These are phyloP conservation scores for Amauroascus niger DNA, from an alignment of 2,329 filamentous ascomycete genomes.

Conservation along the genomic window DNA sequence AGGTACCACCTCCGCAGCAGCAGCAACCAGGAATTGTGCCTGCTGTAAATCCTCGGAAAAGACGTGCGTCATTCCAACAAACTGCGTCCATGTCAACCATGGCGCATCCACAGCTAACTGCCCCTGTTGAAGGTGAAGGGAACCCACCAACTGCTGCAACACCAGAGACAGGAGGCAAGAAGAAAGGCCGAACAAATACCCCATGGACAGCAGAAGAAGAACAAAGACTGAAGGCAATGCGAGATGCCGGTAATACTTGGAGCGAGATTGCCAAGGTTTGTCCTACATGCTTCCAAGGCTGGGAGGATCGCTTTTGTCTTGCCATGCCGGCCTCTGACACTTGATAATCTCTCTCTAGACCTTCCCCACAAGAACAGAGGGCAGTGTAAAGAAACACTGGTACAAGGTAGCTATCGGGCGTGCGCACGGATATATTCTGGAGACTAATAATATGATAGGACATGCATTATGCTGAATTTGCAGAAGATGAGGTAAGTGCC, in stretches of 20 bases:
- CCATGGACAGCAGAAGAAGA: conserved; percentile 96
- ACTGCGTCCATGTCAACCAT: conserved; percentile 31
- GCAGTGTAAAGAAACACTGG: conserved; percentile 99
- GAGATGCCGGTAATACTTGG: conserved; percentile 89
- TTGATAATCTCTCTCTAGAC: conserved; percentile 46
- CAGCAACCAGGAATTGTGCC: conserved; percentile 20
- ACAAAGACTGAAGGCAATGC: conserved; percentile 82
- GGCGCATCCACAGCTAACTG: conserved; percentile 26
- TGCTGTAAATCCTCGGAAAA: conserved; percentile 37
- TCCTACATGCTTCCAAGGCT: neutral
- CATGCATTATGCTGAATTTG: conserved; percentile 99
- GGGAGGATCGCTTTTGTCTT: neutral
- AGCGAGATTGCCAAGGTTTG: conserved; percentile 92
- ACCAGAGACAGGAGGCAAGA: conserved; percentile 48
- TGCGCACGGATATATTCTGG: neutral
- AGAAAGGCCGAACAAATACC: conserved; percentile 97
- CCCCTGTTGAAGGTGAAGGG: conserved; percentile 24
- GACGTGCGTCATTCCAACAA: conserved; percentile 34
- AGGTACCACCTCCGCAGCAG: conserved; percentile 20
- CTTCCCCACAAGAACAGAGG: conserved; percentile 87
- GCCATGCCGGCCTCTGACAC: conserved; percentile 13
- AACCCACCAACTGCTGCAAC: conserved; percentile 34
- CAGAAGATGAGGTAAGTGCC: conserved; percentile 73
- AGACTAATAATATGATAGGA: conserved; percentile 48
- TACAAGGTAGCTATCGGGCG: conserved; percentile 64